Base-by-base conservation (phyloP, 2,329 filamentous ascomycete species). In the Epichloe gansuensis region DNA sequence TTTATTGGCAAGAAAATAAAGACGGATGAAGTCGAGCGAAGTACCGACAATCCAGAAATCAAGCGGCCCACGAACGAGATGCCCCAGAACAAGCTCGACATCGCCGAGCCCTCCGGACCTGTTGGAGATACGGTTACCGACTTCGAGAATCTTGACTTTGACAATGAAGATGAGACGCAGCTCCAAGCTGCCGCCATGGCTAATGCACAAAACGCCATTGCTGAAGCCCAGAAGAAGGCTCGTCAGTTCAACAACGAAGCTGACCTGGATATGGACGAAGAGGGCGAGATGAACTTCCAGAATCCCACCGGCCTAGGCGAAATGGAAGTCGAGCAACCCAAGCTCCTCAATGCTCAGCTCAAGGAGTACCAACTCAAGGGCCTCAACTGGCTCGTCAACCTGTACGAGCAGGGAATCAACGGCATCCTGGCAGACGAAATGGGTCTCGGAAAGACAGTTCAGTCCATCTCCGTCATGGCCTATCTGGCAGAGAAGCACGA, bases 1-100 rank as follows among this genome's bases (percentile, higher is more conserved):
- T 98, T 98, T 70, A 96, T 98, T 62, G 91, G 93, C 67, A 95
- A 95, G 74, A 98, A 98, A 76, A 95, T 97, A 71, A 95, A 95
- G 73, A 97, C 91, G 1, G 86, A 93, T 60, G 91, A 97, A 65
- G 89, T 95, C 47, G 91, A 98, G 71, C 79, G 86, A 55, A 91
- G 88, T 48, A 93, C 89, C 23, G 88, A 93, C 62, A 89, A 91
- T 63, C 82, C 82, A 7, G 85, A 87, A 47, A 83, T 86, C 48
- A 75, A 78, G 9, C 76, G 77, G 48, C 74, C 77, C 50, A 72
- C 72, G 7, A 64, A 73, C 48, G 60, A 65, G 28, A 63, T 69
- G 39, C 59, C 62, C 2, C 65, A 73, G n/a, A 67, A 69, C 46
- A 71, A 71, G 51, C 61, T 78, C 17, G 69, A 80, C 52, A 66